A percentile compares a stretch with the other conserved stretches of the same genome.
Evolutionary conservation across 352 stramenopile genomes (phyloP).

Genomic region (Phytopythium litorale): DNA sequence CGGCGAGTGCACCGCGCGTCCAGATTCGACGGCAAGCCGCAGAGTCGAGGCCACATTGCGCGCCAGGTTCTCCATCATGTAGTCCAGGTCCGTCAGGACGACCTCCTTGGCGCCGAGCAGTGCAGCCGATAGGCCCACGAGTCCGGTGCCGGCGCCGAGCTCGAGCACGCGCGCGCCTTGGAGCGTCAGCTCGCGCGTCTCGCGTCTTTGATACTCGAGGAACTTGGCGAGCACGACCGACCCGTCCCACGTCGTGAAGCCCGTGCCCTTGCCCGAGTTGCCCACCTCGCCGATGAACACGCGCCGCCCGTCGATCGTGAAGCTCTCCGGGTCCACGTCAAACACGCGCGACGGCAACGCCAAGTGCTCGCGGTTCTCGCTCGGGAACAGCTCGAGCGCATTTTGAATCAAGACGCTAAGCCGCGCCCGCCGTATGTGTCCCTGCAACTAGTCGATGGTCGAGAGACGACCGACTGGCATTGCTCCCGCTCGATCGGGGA

Average conservation of each 20-base stretch:
- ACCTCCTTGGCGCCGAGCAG: constrained; percentile 74
- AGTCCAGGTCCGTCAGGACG: constrained; percentile 82
- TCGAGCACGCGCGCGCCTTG: constrained; percentile 60
- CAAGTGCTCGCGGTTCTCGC: constrained; percentile 15
- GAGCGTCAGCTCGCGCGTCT: constrained; percentile 13
- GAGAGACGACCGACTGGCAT: no score
- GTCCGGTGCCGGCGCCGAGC: constrained; percentile 79
- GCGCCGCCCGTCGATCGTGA: constrained; percentile 49
- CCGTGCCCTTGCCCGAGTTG: constrained; percentile 84
- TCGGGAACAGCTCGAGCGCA: constrained; percentile 14
- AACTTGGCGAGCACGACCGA: constrained; percentile 91
- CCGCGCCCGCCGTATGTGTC: constrained; percentile 25
- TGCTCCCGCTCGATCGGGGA: no score
- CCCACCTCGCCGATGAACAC: constrained; percentile 62
- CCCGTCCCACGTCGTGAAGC: constrained; percentile 89
- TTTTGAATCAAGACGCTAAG: constrained; percentile 35
- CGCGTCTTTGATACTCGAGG: constrained; percentile 56
- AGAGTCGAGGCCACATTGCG: constrained; percentile 48
- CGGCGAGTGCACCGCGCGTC: constrained; percentile 9
- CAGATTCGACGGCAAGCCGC: constrained; percentile 13
- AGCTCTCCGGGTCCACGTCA: constrained; percentile 34
- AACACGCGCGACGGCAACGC: constrained; percentile 61
- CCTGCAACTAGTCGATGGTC: constrained; percentile 18
- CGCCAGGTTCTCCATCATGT: constrained; percentile 81
- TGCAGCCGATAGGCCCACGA: constrained; percentile 81